Evolutionary conservation across 371 early-diverging fungal species (phyloP).

Genomic region (Catenaria anguillulae): DNA sequence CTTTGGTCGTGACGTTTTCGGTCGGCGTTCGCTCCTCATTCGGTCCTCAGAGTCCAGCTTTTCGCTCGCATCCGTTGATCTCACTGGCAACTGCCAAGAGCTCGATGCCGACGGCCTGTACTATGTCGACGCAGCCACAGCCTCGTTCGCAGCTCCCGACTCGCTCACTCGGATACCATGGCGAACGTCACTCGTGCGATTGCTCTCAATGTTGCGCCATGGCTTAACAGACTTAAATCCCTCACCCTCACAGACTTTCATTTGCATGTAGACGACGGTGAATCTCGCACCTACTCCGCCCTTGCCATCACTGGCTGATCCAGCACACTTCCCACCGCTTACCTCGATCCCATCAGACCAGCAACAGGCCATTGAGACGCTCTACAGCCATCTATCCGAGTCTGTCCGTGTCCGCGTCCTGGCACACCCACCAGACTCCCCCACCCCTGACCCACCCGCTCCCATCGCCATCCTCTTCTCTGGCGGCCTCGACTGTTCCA

Average conservation of each 20-base stretch:
- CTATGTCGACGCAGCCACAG: slow-evolving; percentile 25
- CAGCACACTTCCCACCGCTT: background rate
- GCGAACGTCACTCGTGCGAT: no score
- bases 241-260: background rate
- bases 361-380: no score
- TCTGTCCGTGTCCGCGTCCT: background rate
- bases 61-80: slow-evolving; percentile 39
- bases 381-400: background rate
- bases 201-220: background rate
- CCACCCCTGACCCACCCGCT: slow-evolving; percentile 16
- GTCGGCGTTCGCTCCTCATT: slow-evolving; percentile 64
- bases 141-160: background rate
- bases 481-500: slow-evolving; percentile 84
- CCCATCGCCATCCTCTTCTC: slow-evolving; percentile 78
- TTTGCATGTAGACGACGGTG: slow-evolving; percentile 4
- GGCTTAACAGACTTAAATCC: background rate
- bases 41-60: slow-evolving; percentile 22
- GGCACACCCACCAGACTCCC: background rate
- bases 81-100: slow-evolving; percentile 23
- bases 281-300: slow-evolving; percentile 8
- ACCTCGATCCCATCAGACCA: background rate
- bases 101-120: slow-evolving; percentile 55
- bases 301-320: slow-evolving; percentile 21
- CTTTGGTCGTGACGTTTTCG: slow-evolving; percentile 70
- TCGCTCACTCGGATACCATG: background rate